A percentile compares a stretch with the other conserved stretches of the same genome.
These are phyloP conservation scores for Auricularia cornea DNA, from an alignment of 768 basidiomycete species.

Conservation along the genomic window DNA sequence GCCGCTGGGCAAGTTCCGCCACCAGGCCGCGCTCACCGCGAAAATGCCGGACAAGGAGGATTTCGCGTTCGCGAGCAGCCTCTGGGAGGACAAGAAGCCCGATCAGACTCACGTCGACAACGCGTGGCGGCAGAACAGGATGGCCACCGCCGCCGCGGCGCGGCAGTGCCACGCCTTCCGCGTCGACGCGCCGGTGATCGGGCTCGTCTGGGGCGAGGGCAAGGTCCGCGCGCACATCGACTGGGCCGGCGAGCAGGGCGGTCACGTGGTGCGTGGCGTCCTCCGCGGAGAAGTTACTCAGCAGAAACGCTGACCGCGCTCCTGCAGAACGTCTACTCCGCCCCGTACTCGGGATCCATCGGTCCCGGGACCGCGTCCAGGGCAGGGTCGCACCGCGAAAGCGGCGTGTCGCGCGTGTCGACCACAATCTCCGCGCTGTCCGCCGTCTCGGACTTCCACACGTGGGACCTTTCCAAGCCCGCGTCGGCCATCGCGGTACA, in stretches of 20 bases:
- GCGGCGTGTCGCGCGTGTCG: not conserved
- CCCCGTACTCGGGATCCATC: no score
- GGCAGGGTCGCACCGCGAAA: not conserved
- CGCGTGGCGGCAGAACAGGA: constrained; percentile 51
- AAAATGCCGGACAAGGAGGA: constrained; percentile 37
- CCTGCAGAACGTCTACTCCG: constrained; percentile 39
- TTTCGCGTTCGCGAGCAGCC: constrained; percentile 46
- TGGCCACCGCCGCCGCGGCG: constrained; percentile 41
- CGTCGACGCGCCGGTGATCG: constrained; percentile 40
- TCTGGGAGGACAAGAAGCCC: constrained; percentile 57
- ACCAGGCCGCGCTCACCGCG: constrained; percentile 41
- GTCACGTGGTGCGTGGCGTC: constrained; percentile 25
- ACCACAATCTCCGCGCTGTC: constrained; percentile 1
- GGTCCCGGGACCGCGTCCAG: no score
- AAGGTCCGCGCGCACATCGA: constrained; percentile 47
- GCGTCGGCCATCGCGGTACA: constrained; percentile 41
- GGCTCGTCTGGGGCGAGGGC: constrained; percentile 46
- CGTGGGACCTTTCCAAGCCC: constrained; percentile 41
- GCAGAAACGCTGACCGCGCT: not conserved
- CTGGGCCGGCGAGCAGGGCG: constrained; percentile 35
- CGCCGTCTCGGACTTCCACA: constrained; percentile 27
- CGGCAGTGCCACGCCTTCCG: constrained; percentile 43
- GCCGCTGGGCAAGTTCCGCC: constrained; percentile 33
- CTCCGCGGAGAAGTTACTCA: no score
- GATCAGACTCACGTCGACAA: constrained; percentile 39